Conservation (phyloP, 441 rosid species). For the Gossypium davidsonii region DNA sequence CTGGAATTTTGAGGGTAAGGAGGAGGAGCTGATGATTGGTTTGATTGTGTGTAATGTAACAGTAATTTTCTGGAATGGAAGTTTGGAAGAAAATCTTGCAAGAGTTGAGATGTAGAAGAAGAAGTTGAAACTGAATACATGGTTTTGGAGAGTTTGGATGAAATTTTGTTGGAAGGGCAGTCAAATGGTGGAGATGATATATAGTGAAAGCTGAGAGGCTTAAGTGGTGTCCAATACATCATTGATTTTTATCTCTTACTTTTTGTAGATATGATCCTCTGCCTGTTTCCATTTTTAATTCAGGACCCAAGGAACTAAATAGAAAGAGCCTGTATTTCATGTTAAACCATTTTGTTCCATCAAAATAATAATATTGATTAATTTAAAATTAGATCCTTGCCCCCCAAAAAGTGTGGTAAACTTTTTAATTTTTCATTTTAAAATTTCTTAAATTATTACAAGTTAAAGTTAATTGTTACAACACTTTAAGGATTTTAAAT, state of each 20-base stretch:
- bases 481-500: too few species aligned
- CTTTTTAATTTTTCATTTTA: not conserved
- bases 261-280: not conserved
- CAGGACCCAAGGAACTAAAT: not conserved
- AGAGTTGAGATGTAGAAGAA: slow-evolving; percentile 11
- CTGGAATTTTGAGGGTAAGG: slow-evolving; percentile 14
- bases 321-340: not conserved
- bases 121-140: slow-evolving; percentile 15
- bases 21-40: slow-evolving; percentile 19
- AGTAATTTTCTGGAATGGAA: slow-evolving; percentile 19
- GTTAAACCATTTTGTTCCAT: not conserved
- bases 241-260: not conserved
- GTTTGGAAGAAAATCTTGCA: slow-evolving; percentile 16
- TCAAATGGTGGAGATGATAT: slow-evolving; percentile 7
- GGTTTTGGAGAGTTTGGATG: not conserved
- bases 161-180: not conserved
- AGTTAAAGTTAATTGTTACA: too few species aligned
- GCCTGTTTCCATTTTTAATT: not conserved
- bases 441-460: not conserved
- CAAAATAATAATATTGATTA: not conserved
- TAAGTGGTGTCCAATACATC: not conserved
- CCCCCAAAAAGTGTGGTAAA: too few species aligned
- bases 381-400: not conserved
- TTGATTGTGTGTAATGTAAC: not conserved
- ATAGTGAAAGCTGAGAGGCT: not conserved